These are phyloP conservation scores for Dictyostelium citrinum DNA, from an alignment of 78 protist genomes.

Conservation along the genomic window DNA sequence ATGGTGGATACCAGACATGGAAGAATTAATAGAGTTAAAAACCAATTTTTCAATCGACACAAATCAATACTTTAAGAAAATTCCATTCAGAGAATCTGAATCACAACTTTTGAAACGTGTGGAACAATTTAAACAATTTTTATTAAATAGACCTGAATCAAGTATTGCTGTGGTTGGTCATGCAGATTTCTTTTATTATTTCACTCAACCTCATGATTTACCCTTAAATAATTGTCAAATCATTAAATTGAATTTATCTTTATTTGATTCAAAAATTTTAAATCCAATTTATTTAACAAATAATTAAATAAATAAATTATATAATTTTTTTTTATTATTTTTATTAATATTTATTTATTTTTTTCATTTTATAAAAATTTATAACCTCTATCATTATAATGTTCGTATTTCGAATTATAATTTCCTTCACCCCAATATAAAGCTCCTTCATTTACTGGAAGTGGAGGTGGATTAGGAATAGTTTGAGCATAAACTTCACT, in stretches of 20 bases:
- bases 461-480: too few relatives aligned
- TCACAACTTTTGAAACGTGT: background rate
- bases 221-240: constrained; percentile 18
- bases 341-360: background rate
- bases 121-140: constrained; percentile 1
- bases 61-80: constrained; percentile 34
- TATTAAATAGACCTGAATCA: background rate
- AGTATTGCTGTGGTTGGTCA: constrained; percentile 55
- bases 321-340: background rate
- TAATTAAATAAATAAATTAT: too few relatives aligned
- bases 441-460: too few relatives aligned
- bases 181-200: constrained; percentile 37
- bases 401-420: background rate
- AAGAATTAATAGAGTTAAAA: background rate
- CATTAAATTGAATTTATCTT: background rate
- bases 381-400: background rate
- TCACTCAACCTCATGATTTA: background rate
- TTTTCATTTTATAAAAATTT: background rate
- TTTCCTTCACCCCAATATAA: too few relatives aligned
- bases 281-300: background rate
- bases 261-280: background rate
- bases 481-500: background rate
- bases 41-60: constrained; percentile 5
- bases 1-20: constrained; percentile 39
- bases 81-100: constrained; percentile 8